These are phyloP conservation scores for Pholiota microspora DNA, from an alignment of 768 basidiomycete species.

Conservation along the genomic window DNA sequence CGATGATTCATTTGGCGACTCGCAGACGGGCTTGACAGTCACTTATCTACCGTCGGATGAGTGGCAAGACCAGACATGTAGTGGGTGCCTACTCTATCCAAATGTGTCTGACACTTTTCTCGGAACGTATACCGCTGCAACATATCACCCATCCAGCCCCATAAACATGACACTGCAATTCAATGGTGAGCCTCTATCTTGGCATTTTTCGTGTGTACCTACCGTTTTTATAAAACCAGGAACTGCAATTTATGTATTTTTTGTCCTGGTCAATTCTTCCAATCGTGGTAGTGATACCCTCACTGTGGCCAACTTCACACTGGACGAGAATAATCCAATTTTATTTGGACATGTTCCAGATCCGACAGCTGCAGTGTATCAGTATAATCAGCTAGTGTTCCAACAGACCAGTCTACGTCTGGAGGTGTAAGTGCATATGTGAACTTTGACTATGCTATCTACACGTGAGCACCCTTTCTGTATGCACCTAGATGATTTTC, in stretches of 20 bases:
- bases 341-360: neutral
- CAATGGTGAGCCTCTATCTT: neutral
- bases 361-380: neutral
- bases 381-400: neutral
- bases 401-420: neutral
- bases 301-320: neutral
- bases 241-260: neutral
- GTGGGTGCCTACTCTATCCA: neutral
- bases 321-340: neutral
- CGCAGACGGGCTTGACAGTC: neutral
- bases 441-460: neutral
- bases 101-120: neutral
- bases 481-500: too few relatives aligned
- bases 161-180: neutral
- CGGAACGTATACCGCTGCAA: neutral
- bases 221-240: neutral
- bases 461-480: too few relatives aligned
- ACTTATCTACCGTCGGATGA: neutral
- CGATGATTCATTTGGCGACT: neutral
- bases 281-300: neutral
- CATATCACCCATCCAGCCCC: neutral
- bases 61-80: neutral
- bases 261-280: neutral
- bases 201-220: neutral
- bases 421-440: neutral